These are phyloP conservation scores for Peniophora sp. DNA, from an alignment of 1,284 basidiomycete genomes.

Conservation along the genomic window DNA sequence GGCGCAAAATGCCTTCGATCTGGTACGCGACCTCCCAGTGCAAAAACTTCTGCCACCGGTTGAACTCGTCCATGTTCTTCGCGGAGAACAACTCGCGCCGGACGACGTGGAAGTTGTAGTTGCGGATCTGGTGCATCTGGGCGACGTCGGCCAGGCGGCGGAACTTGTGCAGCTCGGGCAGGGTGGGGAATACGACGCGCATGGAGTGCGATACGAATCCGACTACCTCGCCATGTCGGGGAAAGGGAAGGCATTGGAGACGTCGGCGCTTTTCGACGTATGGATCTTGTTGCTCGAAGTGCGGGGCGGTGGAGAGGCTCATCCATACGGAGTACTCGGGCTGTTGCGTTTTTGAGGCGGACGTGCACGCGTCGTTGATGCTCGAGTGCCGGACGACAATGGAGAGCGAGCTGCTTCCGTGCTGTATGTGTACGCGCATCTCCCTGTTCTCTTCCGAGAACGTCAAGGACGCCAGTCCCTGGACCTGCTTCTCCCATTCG, in stretches of 20 bases:
- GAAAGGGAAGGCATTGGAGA: neutral
- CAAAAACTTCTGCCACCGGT: conserved; percentile 29
- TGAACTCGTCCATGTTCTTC: conserved; percentile 22
- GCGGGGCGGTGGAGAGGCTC: neutral
- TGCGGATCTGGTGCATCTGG: conserved; percentile 24
- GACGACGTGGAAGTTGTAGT: conserved; percentile 29
- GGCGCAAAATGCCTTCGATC: conserved; percentile 38
- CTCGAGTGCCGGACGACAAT: conserved; percentile 34
- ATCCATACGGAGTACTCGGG: neutral
- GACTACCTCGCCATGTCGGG: conserved; percentile 20
- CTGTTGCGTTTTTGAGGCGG: neutral
- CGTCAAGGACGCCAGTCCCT: conserved; percentile 17
- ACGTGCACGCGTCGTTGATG: conserved; percentile 21
- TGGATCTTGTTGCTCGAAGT: neutral
- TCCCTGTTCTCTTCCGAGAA: conserved; percentile 40
- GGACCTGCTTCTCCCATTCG: conserved; percentile 34
- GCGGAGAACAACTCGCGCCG: conserved; percentile 35
- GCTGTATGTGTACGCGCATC: conserved; percentile 29
- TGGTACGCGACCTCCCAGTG: conserved; percentile 51
- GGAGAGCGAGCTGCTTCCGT: neutral
- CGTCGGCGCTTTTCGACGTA: neutral
- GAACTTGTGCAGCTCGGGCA: conserved; percentile 28
- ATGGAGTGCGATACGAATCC: conserved; percentile 42
- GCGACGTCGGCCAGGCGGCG: conserved; percentile 27
- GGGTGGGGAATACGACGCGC: conserved; percentile 35